These are phyloP conservation scores for Leucoagaricus sp. DNA, from an alignment of 1,284 basidiomycete species.

Conservation along the genomic window DNA sequence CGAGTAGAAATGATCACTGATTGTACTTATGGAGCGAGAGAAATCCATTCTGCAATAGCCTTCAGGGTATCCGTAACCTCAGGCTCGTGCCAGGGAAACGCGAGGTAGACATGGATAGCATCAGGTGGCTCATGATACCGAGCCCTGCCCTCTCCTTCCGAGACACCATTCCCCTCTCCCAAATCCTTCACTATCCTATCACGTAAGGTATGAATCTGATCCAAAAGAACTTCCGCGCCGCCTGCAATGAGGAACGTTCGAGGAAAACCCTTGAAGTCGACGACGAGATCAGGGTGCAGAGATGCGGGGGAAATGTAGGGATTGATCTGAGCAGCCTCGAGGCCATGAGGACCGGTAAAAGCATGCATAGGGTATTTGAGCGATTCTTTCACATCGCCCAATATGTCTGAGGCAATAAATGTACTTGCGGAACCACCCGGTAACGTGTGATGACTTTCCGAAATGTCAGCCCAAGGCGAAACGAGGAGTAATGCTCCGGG, in stretches of 20 bases:
- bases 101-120: constrained; percentile 53
- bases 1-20: too few relatives aligned
- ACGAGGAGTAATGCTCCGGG: constrained; percentile 56
- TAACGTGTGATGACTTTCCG: constrained; percentile 32
- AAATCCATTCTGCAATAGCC: constrained; percentile 50
- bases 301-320: constrained; percentile 60
- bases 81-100: constrained; percentile 53
- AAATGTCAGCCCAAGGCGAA: constrained; percentile 61
- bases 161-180: constrained; percentile 40
- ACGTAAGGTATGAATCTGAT: constrained; percentile 46
- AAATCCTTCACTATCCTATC: constrained; percentile 50
- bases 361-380: constrained; percentile 35
- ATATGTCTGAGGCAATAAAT: constrained; percentile 41
- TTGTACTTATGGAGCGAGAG: constrained; percentile 15
- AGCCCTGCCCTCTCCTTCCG: constrained; percentile 38
- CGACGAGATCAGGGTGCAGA: constrained; percentile 32
- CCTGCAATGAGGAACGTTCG: constrained; percentile 55
- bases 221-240: constrained; percentile 52
- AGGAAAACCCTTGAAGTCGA: constrained; percentile 55
- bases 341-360: constrained; percentile 44
- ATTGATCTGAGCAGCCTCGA: constrained; percentile 41
- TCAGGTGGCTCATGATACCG: constrained; percentile 52
- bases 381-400: constrained; percentile 23
- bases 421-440: constrained; percentile 33
- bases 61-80: constrained; percentile 49